Evolutionary conservation across 2,329 filamentous ascomycete species (phyloP), one percentile per base, ranked within the genome.

Genomic region (Pseudopyrenochaeta lycopersici): DNA sequence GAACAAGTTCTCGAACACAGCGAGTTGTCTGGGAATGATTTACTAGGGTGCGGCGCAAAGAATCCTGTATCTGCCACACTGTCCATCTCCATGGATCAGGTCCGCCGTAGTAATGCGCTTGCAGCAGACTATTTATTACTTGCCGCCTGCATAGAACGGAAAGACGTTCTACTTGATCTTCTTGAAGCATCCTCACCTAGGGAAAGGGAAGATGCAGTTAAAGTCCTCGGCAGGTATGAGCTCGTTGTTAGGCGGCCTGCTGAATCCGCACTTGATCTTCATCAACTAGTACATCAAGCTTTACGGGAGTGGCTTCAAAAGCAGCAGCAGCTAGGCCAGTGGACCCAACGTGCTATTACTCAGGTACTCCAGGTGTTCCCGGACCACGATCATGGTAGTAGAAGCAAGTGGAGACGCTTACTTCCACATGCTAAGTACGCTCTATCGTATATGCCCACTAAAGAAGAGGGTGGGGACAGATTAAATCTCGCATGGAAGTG

Each of bases 101-200:
- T 65, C 36, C 41, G 41, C 3, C 10, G 17, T 21, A 23, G 76
- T 0, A 56, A 77, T 40, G 4, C 44, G 1, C 30, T 60, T 3
- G 78, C 78, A 1, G 74, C 73, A 31, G 49, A 73, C 0, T 51
- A 78, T 32, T 64, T 83, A 0, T 72, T 66, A 0, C 77, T 80
- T 43, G 70, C 78, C 14, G 75, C 75, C 1, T 76, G 64, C 18
- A 74, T 82, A 30, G 53, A 63, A 10, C 52, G 23, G 44, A 67
- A 64, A 43, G 59, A 63, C 33, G 60, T 67, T 7, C 49, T 39
- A 39, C 48, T 60, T 11, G 46, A 60, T 27, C 49, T 68, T 54
- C 50, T 67, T n/a, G 46, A 56, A 29, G 36, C 55, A 53, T 18
- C 53, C 18, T 56, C 54, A 15, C 40, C 46, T 7, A 42, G 21